These are phyloP conservation scores for Globisporangium emineosum DNA, from an alignment of 352 stramenopile species.

Conservation along the genomic window DNA sequence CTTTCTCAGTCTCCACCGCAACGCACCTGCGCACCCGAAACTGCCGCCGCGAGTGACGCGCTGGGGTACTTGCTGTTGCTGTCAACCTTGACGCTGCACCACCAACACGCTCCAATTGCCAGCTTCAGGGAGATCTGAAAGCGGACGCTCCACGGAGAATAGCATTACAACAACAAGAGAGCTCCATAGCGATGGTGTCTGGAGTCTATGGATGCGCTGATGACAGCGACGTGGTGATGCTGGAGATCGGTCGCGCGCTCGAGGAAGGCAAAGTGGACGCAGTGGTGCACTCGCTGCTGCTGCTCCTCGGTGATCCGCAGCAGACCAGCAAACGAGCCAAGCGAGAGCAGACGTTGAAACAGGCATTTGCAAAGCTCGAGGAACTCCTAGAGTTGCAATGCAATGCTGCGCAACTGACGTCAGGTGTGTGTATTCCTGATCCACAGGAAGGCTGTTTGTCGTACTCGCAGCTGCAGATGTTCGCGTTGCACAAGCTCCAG, in stretches of 20 bases:
- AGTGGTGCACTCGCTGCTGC: constrained; percentile 35
- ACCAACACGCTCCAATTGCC: not conserved
- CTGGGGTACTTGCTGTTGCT: not conserved
- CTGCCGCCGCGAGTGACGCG: not conserved
- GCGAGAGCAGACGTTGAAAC: constrained; percentile 20
- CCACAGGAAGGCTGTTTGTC: constrained; percentile 22
- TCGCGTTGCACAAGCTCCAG: constrained; percentile 41
- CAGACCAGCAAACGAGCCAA: constrained; percentile 11
- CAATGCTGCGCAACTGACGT: constrained; percentile 2
- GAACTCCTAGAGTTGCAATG: constrained; percentile 16
- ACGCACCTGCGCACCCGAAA: not conserved
- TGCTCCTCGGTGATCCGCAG: constrained; percentile 24
- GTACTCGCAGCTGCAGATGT: constrained; percentile 60
- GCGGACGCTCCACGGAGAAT: no score
- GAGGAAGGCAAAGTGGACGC: constrained; percentile 35
- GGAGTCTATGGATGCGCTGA: not conserved
- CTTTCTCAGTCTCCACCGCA: not conserved
- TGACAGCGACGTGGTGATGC: not conserved
- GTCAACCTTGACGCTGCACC: not conserved
- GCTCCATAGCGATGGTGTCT: not conserved
- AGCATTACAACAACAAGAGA: no score
- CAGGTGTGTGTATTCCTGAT: constrained; percentile 5
- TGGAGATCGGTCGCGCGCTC: constrained; percentile 23
- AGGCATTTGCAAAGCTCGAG: constrained; percentile 11
- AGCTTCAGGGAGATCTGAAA: no score